Conservation (phyloP, 371 early-diverging fungal species). For the Rhizopus sp. region DNA sequence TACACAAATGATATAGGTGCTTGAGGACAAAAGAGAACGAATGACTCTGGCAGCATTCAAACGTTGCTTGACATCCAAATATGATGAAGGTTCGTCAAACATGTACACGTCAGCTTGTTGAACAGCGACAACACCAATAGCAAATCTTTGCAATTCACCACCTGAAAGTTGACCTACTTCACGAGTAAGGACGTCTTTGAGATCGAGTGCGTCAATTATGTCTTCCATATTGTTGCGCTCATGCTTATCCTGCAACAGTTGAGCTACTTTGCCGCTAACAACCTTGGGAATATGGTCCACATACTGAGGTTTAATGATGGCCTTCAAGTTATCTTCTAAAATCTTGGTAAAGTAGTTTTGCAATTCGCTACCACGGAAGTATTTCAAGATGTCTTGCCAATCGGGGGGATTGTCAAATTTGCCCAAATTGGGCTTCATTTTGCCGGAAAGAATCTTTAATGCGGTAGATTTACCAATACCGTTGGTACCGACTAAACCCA, state of each 20-base stretch:
- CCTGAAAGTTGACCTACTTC: conserved; percentile 95
- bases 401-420: conserved; percentile 88
- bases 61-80: conserved; percentile 99
- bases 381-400: conserved; percentile 96
- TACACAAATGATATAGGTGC: conserved; percentile 94
- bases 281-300: conserved; percentile 95
- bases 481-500: conserved; percentile 99
- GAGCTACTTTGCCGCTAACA: conserved; percentile 83
- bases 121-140: conserved; percentile 91
- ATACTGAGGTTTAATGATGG: conserved; percentile 98
- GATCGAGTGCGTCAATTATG: conserved; percentile 79
- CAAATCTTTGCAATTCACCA: conserved; percentile 99
- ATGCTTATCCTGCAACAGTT: conserved; percentile 74
- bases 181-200: conserved; percentile 88
- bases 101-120: conserved; percentile 97
- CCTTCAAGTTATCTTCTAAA: conserved; percentile 93
- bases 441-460: conserved; percentile 96
- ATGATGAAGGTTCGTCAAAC: conserved; percentile 99
- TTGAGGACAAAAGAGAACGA: conserved; percentile 78
- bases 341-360: conserved; percentile 99
- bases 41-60: conserved; percentile 97
- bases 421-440: conserved; percentile 99
- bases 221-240: conserved; percentile 76
- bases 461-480: conserved; percentile 99
- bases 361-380: conserved; percentile 99